Percentiles rank a stretch among this genome's conserved stretches.
phyloP scores from a whole-genome alignment of 2,329 filamentous ascomycete genomes.

The Pyricularia grisea region DNA sequence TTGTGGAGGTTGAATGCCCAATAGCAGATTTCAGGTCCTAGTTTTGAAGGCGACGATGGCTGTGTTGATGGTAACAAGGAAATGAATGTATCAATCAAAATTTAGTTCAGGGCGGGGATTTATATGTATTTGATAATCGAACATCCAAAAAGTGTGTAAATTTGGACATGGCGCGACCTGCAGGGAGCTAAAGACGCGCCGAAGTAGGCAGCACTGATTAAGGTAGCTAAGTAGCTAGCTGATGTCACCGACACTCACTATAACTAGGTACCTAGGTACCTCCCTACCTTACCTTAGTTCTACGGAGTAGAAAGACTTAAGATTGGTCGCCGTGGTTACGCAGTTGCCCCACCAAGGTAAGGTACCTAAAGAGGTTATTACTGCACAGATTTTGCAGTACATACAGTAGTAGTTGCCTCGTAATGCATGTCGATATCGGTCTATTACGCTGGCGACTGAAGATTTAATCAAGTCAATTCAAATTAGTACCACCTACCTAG shows the following conservation, averaged over 20 bases:
- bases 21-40: too few species aligned
- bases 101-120: not conserved
- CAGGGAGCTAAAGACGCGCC: not conserved
- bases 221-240: not conserved
- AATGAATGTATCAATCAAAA: not conserved
- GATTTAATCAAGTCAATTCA: too few species aligned
- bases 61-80: not conserved
- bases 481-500: too few species aligned
- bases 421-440: not conserved
- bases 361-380: too few species aligned
- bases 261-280: too few species aligned
- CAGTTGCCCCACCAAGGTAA: not conserved
- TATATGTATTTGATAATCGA: not conserved
- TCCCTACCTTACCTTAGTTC: too few species aligned
- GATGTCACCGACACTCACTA: not conserved
- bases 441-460: too few species aligned
- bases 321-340: not conserved
- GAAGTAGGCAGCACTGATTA: not conserved
- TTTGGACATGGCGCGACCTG: not conserved
- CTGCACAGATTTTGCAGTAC: too few species aligned
- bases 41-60: not conserved
- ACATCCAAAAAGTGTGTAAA: not conserved
- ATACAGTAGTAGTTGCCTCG: not conserved
- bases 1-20: not conserved
- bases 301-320: not conserved